Conservation (phyloP, 2,329 filamentous ascomycete genomes). For the Aspergillaceae sp. region DNA sequence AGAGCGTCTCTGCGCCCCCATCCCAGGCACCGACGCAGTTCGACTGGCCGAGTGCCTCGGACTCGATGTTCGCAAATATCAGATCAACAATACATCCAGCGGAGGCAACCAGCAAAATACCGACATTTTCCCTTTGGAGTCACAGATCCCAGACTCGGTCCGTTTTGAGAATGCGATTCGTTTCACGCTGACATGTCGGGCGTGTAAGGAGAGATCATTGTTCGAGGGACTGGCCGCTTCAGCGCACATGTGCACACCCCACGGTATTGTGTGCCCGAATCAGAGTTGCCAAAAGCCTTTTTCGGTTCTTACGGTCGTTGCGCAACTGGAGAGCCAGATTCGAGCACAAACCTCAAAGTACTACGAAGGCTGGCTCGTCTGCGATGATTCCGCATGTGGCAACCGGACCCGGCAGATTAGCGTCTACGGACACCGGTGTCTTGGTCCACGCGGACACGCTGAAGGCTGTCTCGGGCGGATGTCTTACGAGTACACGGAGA, state of each 20-base stretch:
- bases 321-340: conserved; percentile 80
- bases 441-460: conserved; percentile 77
- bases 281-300: conserved; percentile 56
- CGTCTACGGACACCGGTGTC: conserved; percentile 82
- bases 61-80: conserved; percentile 81
- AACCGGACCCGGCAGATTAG: conserved; percentile 83
- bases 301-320: conserved; percentile 63
- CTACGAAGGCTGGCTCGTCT: conserved; percentile 86
- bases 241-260: conserved; percentile 55
- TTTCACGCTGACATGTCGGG: conserved; percentile 69
- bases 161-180: conserved; percentile 77
- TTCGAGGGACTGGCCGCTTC: conserved; percentile 67
- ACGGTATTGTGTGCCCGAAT: conserved; percentile 64
- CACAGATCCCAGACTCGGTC: conserved; percentile 82
- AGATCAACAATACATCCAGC: conserved; percentile 55
- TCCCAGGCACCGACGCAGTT: conserved; percentile 81
- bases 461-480: conserved; percentile 79
- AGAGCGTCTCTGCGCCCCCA: conserved; percentile 93
- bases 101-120: conserved; percentile 46
- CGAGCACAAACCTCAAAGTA: conserved; percentile 70
- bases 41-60: conserved; percentile 89
- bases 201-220: conserved; percentile 61
- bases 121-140: conserved; percentile 85
- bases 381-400: conserved; percentile 80
- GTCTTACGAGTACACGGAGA: conserved; percentile 79